A percentile compares a stretch with the other conserved stretches of the same genome.
Conservation (phyloP, 2,329 filamentous ascomycete species). For the Xylariaceae sp. region DNA sequence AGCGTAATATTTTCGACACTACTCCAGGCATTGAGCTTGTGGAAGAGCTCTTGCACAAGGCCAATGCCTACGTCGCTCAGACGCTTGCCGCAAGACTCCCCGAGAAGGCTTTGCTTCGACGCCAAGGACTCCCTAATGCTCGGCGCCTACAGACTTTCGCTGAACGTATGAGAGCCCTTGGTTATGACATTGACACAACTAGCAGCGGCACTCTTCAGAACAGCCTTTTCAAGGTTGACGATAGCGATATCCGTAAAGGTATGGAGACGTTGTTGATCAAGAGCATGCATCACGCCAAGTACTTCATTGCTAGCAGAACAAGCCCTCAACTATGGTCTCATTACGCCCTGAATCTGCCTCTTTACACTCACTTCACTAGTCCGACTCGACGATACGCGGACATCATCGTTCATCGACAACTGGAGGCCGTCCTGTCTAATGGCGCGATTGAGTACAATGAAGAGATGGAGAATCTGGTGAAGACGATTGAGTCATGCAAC, state of each 20-base stretch:
- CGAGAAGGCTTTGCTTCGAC: slow-evolving; percentile 86
- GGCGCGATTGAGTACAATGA: slow-evolving; percentile 80
- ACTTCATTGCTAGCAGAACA: slow-evolving; percentile 79
- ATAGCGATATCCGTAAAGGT: slow-evolving; percentile 84
- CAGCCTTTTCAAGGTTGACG: slow-evolving; percentile 89
- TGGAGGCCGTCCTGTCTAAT: slow-evolving; percentile 79
- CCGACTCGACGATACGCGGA: slow-evolving; percentile 93
- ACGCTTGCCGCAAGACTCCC: slow-evolving; percentile 73
- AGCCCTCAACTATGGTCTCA: slow-evolving; percentile 74
- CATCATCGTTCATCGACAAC: slow-evolving; percentile 89
- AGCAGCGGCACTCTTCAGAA: slow-evolving; percentile 90
- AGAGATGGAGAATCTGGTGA: slow-evolving; percentile 79
- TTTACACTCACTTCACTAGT: slow-evolving; percentile 97
- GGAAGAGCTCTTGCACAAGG: slow-evolving; percentile 91
- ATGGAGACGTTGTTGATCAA: slow-evolving; percentile 97
- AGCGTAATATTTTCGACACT: slow-evolving; percentile 93
- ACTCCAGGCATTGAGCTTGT: slow-evolving; percentile 86
- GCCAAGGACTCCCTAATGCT: slow-evolving; percentile 78
- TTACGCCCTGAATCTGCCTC: slow-evolving; percentile 84
- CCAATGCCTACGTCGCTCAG: slow-evolving; percentile 83
- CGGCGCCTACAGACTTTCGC: slow-evolving; percentile 85
- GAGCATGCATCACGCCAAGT: slow-evolving; percentile 93
- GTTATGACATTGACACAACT: slow-evolving; percentile 81
- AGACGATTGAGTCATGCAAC: slow-evolving; percentile 94
- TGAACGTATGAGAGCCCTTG: slow-evolving; percentile 87